Evolutionary conservation across 176 grass and related monocot species (phyloP), one percentile per base, ranked within the genome.

Genomic region (Avena eriantha): DNA sequence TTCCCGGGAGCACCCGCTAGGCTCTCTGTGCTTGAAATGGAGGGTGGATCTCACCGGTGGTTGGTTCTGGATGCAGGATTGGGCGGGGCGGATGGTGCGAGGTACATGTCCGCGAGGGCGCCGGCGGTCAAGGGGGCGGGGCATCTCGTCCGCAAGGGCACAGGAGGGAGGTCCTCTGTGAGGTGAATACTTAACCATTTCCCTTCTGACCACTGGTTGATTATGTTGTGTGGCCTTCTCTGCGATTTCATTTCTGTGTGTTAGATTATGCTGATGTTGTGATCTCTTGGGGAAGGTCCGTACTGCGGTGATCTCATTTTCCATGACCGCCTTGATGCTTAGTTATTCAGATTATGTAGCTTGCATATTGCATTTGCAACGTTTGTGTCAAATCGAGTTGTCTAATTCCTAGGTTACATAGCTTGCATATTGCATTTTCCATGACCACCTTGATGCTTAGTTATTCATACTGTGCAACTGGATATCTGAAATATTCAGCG

Each of bases 111-210:
- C 16, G 85, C 85, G 17, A 54, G 76, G 89, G 57, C 92, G 60
- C 85, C 94, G 58, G 89, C 88, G 11, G 84, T 94, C 57, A 94
- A 96, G 80, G 97, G 94, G 35, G 11, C 88, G 3, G 97, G 92
- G 45, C 81, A 93, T 86, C 76, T 99, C 79, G 85, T 99, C 71
- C 90, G 94, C 77, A 96, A 99, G 87, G 97, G 97, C 23, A 99
- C 97, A 7, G 94, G 97, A 17, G 97, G 97, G 68, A 87, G 97
- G 77, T 99, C 94, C 0, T 99, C 92, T 3, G 97, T 98, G 46
- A 98, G 94, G 97, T 92, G 79, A 85, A 3, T 14, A 7, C 61
- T 87, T 24, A n/a, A 9, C 4, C 36, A 0, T 64, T 4, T 77
- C 47, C 19, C 4, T 7, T 79, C 48, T 3, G 26, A 55, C 3